These are phyloP conservation scores for Pyronema domesticum DNA, from an alignment of 495 filamentous ascomycete genomes.

Conservation along the genomic window DNA sequence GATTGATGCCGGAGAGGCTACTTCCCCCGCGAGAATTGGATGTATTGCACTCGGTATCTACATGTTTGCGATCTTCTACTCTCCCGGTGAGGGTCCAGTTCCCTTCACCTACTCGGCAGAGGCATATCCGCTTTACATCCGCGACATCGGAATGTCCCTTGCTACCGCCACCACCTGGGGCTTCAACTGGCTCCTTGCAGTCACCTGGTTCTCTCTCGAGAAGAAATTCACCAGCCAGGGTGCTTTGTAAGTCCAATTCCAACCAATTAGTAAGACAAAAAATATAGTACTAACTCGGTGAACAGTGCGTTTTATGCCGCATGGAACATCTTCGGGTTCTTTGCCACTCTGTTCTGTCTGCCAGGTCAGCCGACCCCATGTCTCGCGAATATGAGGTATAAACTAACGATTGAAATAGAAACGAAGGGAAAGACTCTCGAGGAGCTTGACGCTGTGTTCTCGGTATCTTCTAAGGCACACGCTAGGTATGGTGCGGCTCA, in stretches of 20 bases:
- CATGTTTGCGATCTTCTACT: conserved; percentile 58
- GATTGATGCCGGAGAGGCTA: conserved; percentile 34
- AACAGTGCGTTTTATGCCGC: conserved; percentile 39
- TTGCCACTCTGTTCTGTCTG: conserved; percentile 57
- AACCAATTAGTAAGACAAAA: no score
- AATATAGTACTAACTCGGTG: no score
- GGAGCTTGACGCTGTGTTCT: conserved; percentile 42
- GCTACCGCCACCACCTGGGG: conserved; percentile 55
- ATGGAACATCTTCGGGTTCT: conserved; percentile 48
- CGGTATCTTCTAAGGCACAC: conserved; percentile 33
- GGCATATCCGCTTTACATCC: conserved; percentile 59
- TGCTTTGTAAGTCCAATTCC: conserved; percentile 22
- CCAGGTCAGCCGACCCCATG: conserved; percentile 25
- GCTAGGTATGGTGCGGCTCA: conserved; percentile 29
- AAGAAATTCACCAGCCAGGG: conserved; percentile 34
- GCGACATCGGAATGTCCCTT: conserved; percentile 59
- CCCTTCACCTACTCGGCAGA: conserved; percentile 76
- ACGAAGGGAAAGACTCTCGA: conserved; percentile 64
- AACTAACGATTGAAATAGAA: conserved; percentile 26
- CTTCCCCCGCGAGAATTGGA: conserved; percentile 28
- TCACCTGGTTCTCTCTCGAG: conserved; percentile 54
- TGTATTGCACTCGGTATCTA: conserved; percentile 56
- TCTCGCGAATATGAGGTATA: no score
- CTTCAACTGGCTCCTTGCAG: conserved; percentile 54
- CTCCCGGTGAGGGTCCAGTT: conserved; percentile 63